Evolutionary conservation across 2,329 filamentous ascomycete genomes (phyloP), one percentile per base, ranked within the genome.

Genomic region (Monosporascus sp.): DNA sequence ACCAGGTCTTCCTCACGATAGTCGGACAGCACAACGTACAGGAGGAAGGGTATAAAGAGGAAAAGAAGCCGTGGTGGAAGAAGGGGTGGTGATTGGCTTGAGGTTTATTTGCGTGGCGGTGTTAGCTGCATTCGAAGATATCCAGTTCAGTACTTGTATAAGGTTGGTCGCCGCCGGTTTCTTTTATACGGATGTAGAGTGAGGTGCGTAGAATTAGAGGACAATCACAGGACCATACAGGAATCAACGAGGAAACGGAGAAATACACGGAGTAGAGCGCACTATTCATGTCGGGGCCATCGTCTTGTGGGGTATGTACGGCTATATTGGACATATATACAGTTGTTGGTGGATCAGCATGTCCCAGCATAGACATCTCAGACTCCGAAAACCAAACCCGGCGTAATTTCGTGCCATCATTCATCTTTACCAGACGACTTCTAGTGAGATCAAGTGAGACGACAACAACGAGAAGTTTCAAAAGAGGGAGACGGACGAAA

Each of bases 1-100:
- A 97, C 66, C 89, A 96, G 70, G 91, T 97, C 0, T 97, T 97
- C 70, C 71, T 97, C 68, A 81, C 80, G 26, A 94, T 97, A 65
- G 91, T 96, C 0, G 86, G 86, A 1, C 81, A 85, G 69, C 88
- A 95, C 68, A 85, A 91, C 67, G 81, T 93, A 7, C 77, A 85
- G 59, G 90, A 95, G 68, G 91, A 93, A 72, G 65, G 65, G n/a
- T 66, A 67, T 28, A 52, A 51, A 20, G 55, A 63, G 31, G 60
- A 64, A 55, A 63, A 58, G 53, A 63, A 58, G 56, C 31, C 46
- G 1, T 65, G 60, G 62, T 65, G 63, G 62, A 56, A 48, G 50
- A 55, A 55, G 53, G n/a, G 52, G 26, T 56, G 49, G 47, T 57
- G 18, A 50, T 9, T n/a, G 26, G 20, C 31, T 35, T 35, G 31